Evolutionary conservation across 306 rosid species (phyloP).

Genomic region (Dryas octopetala): DNA sequence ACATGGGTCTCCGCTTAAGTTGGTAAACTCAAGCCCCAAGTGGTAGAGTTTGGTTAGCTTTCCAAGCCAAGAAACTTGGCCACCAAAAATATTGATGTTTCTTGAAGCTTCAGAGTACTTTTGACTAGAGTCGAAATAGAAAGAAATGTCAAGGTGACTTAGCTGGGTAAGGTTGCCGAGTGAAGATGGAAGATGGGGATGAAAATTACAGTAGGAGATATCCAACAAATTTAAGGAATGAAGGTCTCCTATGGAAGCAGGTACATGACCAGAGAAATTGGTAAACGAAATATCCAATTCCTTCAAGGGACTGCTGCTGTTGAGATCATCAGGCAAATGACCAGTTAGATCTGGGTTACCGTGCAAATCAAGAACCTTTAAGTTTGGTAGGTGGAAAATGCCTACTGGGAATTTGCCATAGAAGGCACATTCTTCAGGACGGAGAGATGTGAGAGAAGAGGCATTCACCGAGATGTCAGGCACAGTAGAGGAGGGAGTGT

Average conservation of each 20-base stretch:
- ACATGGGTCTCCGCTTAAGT: not conserved
- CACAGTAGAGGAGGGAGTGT: conserved; percentile 1
- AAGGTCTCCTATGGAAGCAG: conserved; percentile 26
- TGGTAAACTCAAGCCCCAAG: not conserved
- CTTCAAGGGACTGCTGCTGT: conserved; percentile 9
- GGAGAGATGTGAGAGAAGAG: conserved; percentile 14
- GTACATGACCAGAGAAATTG: conserved; percentile 32
- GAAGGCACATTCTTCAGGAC: accelerated
- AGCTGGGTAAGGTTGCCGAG: conserved; percentile 17
- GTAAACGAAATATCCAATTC: not conserved
- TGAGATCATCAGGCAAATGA: conserved; percentile 32
- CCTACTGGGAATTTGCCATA: conserved; percentile 8
- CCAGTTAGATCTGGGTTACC: conserved; percentile 19
- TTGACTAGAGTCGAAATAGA: not conserved
- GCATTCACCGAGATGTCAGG: conserved; percentile 21
- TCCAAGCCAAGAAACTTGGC: conserved; percentile 10
- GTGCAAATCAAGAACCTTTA: not conserved
- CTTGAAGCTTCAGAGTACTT: not conserved
- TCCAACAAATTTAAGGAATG: not conserved
- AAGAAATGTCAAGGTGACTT: conserved; percentile 12
- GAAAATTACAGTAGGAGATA: not conserved
- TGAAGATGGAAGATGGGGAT: conserved; percentile 32
- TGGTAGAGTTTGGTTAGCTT: not conserved
- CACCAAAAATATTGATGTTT: not conserved
- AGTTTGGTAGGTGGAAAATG: conserved; percentile 18